A percentile compares a stretch with the other conserved stretches of the same genome.
These are phyloP conservation scores for Oemleria cerasiformis DNA, from an alignment of 306 rosid genomes.

Conservation along the genomic window DNA sequence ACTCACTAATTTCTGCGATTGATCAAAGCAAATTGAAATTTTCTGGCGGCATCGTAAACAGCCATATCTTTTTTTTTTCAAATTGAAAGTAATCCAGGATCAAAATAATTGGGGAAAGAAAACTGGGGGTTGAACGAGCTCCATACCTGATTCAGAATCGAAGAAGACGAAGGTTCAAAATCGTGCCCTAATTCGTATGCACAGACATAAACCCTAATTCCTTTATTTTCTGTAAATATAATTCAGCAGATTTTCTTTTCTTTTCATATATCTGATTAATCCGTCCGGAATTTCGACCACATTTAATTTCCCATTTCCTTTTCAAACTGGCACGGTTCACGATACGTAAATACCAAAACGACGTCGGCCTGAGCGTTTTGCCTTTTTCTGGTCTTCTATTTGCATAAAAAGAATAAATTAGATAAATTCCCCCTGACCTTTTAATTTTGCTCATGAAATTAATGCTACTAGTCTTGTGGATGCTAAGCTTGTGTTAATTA, in stretches of 20 bases:
- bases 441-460: no score
- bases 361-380: not conserved
- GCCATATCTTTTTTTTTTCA: not conserved
- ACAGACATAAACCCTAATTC: constrained; percentile 37
- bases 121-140: not conserved
- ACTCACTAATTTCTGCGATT: not conserved
- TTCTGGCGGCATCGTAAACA: not conserved
- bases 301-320: not conserved
- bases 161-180: constrained; percentile 1
- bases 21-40: not conserved
- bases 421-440: no score
- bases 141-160: constrained; percentile 13
- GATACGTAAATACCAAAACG: not conserved
- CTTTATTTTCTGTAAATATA: constrained; percentile 10
- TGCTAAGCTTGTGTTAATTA: no score
- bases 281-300: not conserved
- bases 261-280: not conserved
- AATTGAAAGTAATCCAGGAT: not conserved
- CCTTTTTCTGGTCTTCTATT: no score
- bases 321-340: not conserved
- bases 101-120: not conserved
- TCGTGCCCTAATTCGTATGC: not conserved
- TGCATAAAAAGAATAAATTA: no score
- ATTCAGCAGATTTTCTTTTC: not conserved
- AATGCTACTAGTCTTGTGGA: no score